These are phyloP conservation scores for Globisporangium radiosum DNA, from an alignment of 352 stramenopile species.

Conservation along the genomic window DNA sequence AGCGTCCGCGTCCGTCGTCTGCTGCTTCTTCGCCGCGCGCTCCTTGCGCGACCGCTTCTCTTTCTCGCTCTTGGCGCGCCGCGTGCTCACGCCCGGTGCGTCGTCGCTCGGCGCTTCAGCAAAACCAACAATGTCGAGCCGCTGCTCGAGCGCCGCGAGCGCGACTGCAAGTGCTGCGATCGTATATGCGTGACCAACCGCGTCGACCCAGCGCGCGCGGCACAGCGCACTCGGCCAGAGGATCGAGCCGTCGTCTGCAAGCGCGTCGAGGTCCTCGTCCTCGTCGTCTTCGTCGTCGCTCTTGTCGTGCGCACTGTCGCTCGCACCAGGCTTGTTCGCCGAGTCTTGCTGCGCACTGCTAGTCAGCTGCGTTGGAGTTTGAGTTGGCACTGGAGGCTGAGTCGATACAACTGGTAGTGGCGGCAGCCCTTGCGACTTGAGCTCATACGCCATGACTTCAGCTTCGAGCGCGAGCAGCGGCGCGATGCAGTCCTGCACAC, in stretches of 20 bases:
- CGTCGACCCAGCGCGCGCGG: slow-evolving; percentile 62
- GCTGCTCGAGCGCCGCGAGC: slow-evolving; percentile 59
- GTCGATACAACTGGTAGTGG: background rate
- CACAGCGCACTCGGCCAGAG: slow-evolving; percentile 73
- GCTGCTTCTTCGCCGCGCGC: slow-evolving; percentile 56
- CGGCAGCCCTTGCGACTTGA: slow-evolving; percentile 18
- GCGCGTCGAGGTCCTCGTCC: slow-evolving; percentile 59
- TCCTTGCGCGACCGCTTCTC: slow-evolving; percentile 69
- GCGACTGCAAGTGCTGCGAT: slow-evolving; percentile 50
- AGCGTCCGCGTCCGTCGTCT: slow-evolving; percentile 39
- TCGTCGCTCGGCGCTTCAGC: slow-evolving; percentile 37
- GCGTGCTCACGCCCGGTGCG: slow-evolving; percentile 29
- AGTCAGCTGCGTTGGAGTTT: no score
- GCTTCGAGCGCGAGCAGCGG: slow-evolving; percentile 55
- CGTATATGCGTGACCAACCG: slow-evolving; percentile 45
- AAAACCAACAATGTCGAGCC: slow-evolving; percentile 59
- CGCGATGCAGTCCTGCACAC: slow-evolving; percentile 27
- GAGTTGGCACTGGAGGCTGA: no score
- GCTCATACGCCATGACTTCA: slow-evolving; percentile 53
- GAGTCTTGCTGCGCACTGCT: background rate
- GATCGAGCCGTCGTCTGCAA: slow-evolving; percentile 47
- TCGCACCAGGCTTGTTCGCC: background rate
- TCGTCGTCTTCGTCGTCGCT: slow-evolving; percentile 72
- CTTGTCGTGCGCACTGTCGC: slow-evolving; percentile 30
- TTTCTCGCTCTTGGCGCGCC: slow-evolving; percentile 58